Conservation (phyloP, 2,329 filamentous ascomycete species). For the Calonectria pseudoreteaudii region DNA sequence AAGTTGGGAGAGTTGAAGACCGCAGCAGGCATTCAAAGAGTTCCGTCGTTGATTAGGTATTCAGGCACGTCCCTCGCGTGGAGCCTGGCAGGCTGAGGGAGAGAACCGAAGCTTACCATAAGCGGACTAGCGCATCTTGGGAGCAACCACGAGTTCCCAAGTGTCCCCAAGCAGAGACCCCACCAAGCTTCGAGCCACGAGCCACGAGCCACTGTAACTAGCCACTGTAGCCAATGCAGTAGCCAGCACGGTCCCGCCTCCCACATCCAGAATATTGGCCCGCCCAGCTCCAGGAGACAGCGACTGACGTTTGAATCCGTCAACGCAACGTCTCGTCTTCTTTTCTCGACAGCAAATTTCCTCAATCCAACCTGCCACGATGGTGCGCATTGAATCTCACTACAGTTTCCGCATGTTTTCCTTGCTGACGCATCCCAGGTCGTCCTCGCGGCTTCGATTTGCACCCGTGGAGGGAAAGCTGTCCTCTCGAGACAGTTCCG, state of each 20-base stretch:
- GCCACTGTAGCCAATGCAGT: slow-evolving; percentile 21
- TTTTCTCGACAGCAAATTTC: slow-evolving; percentile 31
- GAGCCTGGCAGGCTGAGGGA: slow-evolving; percentile 31
- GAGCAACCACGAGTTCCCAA: slow-evolving; percentile 12
- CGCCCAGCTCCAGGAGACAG: slow-evolving; percentile 45
- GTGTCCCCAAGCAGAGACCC: slow-evolving; percentile 14
- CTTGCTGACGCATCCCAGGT: slow-evolving; percentile 70
- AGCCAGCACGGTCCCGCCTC: slow-evolving; percentile 23
- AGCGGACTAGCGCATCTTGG: slow-evolving; percentile 30
- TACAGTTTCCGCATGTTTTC: not conserved
- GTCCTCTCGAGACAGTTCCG: slow-evolving; percentile 98
- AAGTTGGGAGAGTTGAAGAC: not conserved
- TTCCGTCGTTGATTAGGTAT: slow-evolving; percentile 15
- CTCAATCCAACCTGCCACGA: slow-evolving; percentile 48
- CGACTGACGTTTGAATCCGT: slow-evolving; percentile 31
- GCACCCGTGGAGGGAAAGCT: slow-evolving; percentile 97
- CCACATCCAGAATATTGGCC: slow-evolving; percentile 47
- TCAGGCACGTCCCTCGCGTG: slow-evolving; percentile 9
- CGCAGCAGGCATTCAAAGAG: slow-evolving; percentile 17
- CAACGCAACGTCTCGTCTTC: slow-evolving; percentile 34
- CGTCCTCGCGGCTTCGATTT: slow-evolving; percentile 98
- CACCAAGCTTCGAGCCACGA: slow-evolving; percentile 11
- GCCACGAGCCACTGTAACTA: slow-evolving; percentile 14
- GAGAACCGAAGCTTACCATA: slow-evolving; percentile 34
- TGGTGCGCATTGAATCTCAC: slow-evolving; percentile 48